phyloP scores from a whole-genome alignment of 768 basidiomycete species.

The Astraeus odoratus region DNA sequence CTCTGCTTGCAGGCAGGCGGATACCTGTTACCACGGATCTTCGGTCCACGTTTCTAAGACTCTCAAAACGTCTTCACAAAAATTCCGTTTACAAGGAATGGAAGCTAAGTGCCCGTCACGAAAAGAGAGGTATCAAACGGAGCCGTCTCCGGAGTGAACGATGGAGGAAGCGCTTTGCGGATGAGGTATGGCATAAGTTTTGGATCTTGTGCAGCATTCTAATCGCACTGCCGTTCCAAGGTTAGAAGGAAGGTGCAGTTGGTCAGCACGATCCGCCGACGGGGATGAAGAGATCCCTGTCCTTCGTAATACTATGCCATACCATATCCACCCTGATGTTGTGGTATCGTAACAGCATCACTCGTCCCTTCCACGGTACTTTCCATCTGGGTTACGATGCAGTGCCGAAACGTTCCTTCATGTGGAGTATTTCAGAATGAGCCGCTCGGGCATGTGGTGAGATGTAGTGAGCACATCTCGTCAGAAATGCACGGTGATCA shows the following conservation, averaged over 20 bases:
- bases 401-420: not conserved
- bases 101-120: constrained; percentile 53
- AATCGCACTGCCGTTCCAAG: constrained; percentile 32
- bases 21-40: constrained; percentile 44
- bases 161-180: constrained; percentile 74
- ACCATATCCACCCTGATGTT: not conserved
- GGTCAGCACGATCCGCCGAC: constrained; percentile 69
- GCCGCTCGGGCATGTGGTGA: not conserved
- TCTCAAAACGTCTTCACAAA: constrained; percentile 43
- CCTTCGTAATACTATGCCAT: constrained; percentile 2
- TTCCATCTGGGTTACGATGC: not conserved
- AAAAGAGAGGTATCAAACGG: constrained; percentile 77
- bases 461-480: not conserved
- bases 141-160: constrained; percentile 67
- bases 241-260: constrained; percentile 79
- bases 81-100: constrained; percentile 53
- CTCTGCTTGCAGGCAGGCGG: constrained; percentile 47
- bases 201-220: constrained; percentile 8
- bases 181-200: constrained; percentile 48
- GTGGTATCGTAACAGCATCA: not conserved
- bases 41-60: constrained; percentile 37
- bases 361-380: not conserved
- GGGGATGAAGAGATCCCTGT: constrained; percentile 38
- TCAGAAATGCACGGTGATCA: not conserved
- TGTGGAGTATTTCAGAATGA: not conserved